Evolutionary conservation across 2,329 filamentous ascomycete species (phyloP), one percentile per base, ranked within the genome.

Genomic region (Chaetomiaceae sp.): DNA sequence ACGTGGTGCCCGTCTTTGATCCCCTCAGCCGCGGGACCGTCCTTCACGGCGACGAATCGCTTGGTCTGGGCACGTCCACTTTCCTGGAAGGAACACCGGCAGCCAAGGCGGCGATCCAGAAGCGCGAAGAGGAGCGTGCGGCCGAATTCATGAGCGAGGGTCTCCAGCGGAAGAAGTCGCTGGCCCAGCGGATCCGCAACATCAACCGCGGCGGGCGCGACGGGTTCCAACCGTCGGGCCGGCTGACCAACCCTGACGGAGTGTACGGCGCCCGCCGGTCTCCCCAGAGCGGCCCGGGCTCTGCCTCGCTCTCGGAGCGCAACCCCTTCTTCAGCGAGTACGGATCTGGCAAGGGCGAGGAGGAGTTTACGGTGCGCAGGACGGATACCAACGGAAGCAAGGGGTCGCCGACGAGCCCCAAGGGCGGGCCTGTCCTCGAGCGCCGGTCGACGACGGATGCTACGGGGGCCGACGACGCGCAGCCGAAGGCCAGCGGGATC

Each of bases 81-180:
- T 97, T 97, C 76, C 73, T 99, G 20, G 94, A 99, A 64, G 94
- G 94, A 33, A 88, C 94, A 1, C 92, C 94, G 14, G 94, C 91
- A 25, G 88, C 91, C 25, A 84, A 84, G 62, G 81, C 84, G 7
- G 89, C 87, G 17, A 89, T 96, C 50, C 82, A 89, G 67, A 84
- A 87, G 56, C 83, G 83, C 46, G 82, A 92, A 64, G 86, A 81
- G 29, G 90, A 85, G 63, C 72, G 88, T 57, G 80, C 78, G 17
- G 81, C 86, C 42, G 79, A 80, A 54, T 61, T 66, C 25, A 66
- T 73, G 51, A 71, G 78, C 20, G 72, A 74, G 6, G 87, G 87
- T 5, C 71, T 99, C 38, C 84, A 87, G 61, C 85, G 94, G 56
- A 97, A 96, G 79, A 96, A 96, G 76, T 96, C 91, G 25, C 77